A percentile compares a stretch with the other conserved stretches of the same genome.
Conservation (phyloP, 2,329 filamentous ascomycete genomes). For the Calonectria pseudoreteaudii region DNA sequence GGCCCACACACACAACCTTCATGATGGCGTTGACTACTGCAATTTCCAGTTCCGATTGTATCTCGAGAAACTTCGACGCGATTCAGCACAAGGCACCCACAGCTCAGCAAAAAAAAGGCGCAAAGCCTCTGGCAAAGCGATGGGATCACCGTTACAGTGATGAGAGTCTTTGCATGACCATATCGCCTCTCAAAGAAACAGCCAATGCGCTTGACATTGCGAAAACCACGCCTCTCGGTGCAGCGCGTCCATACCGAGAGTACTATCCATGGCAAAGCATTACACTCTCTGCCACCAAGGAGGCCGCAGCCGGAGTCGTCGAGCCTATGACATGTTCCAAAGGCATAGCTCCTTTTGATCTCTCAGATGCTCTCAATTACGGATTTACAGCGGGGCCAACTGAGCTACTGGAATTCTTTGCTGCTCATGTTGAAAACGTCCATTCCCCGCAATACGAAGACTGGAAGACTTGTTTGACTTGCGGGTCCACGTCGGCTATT, state of each 20-base stretch:
- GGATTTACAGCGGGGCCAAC: neutral
- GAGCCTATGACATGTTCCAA: neutral
- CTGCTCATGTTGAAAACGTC: neutral
- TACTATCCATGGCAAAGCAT: neutral
- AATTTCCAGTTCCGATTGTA: neutral
- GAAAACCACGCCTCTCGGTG: neutral
- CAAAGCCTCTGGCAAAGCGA: neutral
- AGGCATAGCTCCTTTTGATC: neutral
- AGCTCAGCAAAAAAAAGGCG: neutral
- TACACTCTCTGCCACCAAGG: neutral
- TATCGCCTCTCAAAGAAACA: neutral
- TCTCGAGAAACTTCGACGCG: no score
- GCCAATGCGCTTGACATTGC: constrained; percentile 2
- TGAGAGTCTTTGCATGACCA: neutral
- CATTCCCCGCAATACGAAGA: neutral
- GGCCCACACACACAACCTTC: no score
- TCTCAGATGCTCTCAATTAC: neutral
- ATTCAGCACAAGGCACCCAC: neutral
- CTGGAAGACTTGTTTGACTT: neutral
- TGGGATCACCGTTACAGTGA: neutral
- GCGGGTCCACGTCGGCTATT: neutral
- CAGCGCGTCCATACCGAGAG: neutral
- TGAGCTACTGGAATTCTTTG: neutral
- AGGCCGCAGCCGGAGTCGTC: neutral
- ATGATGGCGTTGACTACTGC: neutral